These are phyloP conservation scores for Hygrocybe punicea DNA, from an alignment of 768 basidiomycete species.

Conservation along the genomic window DNA sequence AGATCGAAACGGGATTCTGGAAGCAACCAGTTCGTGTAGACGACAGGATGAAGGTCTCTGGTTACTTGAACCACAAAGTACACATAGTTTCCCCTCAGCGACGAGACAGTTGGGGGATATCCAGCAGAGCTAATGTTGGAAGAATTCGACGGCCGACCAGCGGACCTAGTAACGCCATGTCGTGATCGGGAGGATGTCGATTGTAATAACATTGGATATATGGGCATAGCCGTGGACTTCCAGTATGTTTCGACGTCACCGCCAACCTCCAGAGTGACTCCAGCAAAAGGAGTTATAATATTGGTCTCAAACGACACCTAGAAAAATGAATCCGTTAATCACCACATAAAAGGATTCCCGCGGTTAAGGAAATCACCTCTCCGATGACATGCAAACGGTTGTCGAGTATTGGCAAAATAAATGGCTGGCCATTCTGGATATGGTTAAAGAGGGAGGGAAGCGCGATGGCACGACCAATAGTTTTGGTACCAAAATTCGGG, in stretches of 20 bases:
- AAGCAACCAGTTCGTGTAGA: constrained; percentile 71
- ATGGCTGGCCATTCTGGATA: constrained; percentile 51
- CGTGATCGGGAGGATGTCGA: constrained; percentile 38
- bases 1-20: constrained; percentile 73
- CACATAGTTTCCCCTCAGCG: constrained; percentile 84
- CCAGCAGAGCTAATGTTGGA: constrained; percentile 44
- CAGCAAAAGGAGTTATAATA: constrained; percentile 84
- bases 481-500: constrained; percentile 96
- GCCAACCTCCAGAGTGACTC: constrained; percentile 89
- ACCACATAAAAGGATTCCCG: constrained; percentile 7
- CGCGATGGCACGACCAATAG: constrained; percentile 89
- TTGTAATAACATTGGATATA: constrained; percentile 37
- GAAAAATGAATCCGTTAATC: constrained; percentile 5
- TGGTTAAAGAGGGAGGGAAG: constrained; percentile 68
- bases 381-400: constrained; percentile 91
- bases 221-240: constrained; percentile 72
- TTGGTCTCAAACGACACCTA: constrained; percentile 87
- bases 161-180: constrained; percentile 49
- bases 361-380: constrained; percentile 53
- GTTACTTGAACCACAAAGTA: constrained; percentile 89
- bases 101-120: constrained; percentile 78
- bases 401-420: constrained; percentile 81
- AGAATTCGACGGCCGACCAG: constrained; percentile 68
- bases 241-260: constrained; percentile 97
- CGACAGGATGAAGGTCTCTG: constrained; percentile 84